A percentile compares a stretch with the other conserved stretches of the same genome.
Conservation (phyloP, 768 basidiomycete genomes). For the Tephrocybe sp. region DNA sequence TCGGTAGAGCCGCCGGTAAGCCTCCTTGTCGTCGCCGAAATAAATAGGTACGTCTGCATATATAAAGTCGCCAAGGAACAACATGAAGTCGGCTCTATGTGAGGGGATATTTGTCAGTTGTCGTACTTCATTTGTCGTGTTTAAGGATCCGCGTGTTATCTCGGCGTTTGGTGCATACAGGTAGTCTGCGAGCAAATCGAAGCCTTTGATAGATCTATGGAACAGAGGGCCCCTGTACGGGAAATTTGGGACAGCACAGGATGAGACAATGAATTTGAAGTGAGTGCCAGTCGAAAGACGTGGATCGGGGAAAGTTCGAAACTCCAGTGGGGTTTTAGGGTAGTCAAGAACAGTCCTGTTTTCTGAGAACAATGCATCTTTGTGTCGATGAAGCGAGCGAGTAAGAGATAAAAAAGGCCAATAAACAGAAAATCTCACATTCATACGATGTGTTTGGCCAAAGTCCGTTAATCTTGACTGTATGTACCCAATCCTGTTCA, state of each 20-base stretch:
- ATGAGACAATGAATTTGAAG: conserved; percentile 70
- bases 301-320: conserved; percentile 77
- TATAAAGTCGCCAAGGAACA: conserved; percentile 76
- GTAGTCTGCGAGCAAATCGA: conserved; percentile 61
- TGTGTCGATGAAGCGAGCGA: conserved; percentile 1
- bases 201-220: conserved; percentile 56
- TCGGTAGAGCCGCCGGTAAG: conserved; percentile 66
- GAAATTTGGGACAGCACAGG: conserved; percentile 71
- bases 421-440: conserved; percentile 42
- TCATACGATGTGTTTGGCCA: conserved; percentile 73
- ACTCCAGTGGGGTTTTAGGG: conserved; percentile 50
- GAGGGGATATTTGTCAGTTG: neutral
- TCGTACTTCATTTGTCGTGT: conserved; percentile 8
- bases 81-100: conserved; percentile 54
- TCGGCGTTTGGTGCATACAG: conserved; percentile 32
- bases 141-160: too few species aligned
- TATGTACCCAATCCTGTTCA: conserved; percentile 59
- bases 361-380: conserved; percentile 43
- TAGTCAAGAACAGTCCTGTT: conserved; percentile 51
- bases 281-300: conserved; percentile 49
- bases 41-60: conserved; percentile 73
- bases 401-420: neutral
- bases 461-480: conserved; percentile 53
- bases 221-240: conserved; percentile 62
- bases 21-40: conserved; percentile 55